phyloP scores from a whole-genome alignment of 2,329 filamentous ascomycete genomes.

The Diaporthe caulivora region DNA sequence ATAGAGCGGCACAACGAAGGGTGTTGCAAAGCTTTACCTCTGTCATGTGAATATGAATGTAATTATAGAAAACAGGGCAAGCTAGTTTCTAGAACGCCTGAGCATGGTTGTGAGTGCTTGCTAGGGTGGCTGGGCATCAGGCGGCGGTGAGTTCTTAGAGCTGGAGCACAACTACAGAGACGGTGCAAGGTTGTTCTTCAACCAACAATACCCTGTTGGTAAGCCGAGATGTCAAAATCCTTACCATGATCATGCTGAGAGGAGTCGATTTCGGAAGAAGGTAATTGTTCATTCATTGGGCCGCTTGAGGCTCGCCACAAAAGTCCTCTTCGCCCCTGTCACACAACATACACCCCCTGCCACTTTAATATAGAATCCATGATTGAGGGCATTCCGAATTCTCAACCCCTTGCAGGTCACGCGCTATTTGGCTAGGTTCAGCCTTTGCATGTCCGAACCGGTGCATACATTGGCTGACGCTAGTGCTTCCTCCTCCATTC shows the following conservation, averaged over 20 bases:
- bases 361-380: not conserved
- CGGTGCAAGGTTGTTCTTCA: not conserved
- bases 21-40: too few species aligned
- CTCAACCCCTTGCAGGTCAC: not conserved
- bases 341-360: not conserved
- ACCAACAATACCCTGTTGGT: not conserved
- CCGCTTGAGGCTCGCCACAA: not conserved
- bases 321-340: not conserved
- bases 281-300: not conserved
- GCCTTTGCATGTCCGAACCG: constrained; percentile 16
- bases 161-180: not conserved
- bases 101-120: not conserved
- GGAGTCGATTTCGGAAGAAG: not conserved
- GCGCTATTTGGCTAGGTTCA: not conserved
- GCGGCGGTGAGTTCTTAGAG: too few species aligned
- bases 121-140: not conserved
- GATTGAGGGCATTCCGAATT: not conserved
- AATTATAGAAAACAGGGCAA: too few species aligned
- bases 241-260: not conserved
- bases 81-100: too few species aligned
- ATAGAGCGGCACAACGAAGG: too few species aligned
- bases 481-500: not conserved
- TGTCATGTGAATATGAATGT: too few species aligned
- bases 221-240: too few species aligned
- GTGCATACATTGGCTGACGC: constrained; percentile 3